Evolutionary conservation across 306 rosid genomes (phyloP).

Genomic region (Clitoria ternatea): DNA sequence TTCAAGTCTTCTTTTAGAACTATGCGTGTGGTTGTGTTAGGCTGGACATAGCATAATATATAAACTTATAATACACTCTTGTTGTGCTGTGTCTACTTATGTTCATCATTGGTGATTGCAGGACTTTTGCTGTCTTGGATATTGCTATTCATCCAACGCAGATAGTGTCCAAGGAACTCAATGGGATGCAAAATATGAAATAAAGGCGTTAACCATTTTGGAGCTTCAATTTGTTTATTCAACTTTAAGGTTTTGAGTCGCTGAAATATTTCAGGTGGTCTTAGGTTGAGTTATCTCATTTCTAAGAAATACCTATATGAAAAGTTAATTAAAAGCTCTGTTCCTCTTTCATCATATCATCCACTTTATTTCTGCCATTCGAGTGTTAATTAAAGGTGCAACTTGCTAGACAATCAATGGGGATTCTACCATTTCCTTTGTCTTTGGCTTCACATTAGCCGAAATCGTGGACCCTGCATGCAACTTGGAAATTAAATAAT

Average conservation of each 20-base stretch:
- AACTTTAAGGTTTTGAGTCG: not conserved
- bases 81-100: not conserved
- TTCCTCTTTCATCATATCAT: too few species aligned
- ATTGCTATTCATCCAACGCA: not conserved
- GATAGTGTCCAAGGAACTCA: not conserved
- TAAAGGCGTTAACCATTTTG: not conserved
- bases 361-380: too few species aligned
- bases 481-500: too few species aligned
- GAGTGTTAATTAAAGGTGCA: too few species aligned
- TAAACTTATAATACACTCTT: not conserved
- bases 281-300: too few species aligned
- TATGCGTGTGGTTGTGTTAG: not conserved
- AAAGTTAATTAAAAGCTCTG: too few species aligned
- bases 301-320: too few species aligned
- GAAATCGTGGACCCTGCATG: too few species aligned
- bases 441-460: too few species aligned
- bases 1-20: not conserved
- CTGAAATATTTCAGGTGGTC: not conserved
- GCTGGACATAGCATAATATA: not conserved
- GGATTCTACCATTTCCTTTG: too few species aligned
- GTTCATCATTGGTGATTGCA: not conserved
- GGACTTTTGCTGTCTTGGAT: constrained; percentile 1
- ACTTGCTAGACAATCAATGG: too few species aligned
- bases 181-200: not conserved
- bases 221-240: not conserved